phyloP scores from a whole-genome alignment of 805 yeast genomes.

The Yarrowia sp. region DNA sequence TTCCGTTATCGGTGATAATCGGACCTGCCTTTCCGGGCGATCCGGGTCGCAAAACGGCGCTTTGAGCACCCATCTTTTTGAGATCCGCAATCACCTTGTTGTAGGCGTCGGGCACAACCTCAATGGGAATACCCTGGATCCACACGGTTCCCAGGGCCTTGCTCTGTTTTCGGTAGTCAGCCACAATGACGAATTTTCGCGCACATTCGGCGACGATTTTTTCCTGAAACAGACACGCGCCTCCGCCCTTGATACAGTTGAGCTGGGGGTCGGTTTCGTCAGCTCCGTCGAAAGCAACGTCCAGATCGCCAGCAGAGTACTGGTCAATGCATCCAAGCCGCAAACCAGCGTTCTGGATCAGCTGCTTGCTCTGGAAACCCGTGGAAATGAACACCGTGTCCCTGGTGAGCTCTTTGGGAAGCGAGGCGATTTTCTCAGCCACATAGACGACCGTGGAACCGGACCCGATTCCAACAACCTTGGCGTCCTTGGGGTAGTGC shows the following conservation, averaged over 20 bases:
- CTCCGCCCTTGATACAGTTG: slow-evolving; percentile 97
- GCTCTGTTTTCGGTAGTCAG: slow-evolving; percentile 88
- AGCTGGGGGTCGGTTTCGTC: slow-evolving; percentile 88
- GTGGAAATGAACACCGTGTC: slow-evolving; percentile 87
- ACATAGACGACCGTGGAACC: slow-evolving; percentile 98
- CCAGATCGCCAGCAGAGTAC: slow-evolving; percentile 67
- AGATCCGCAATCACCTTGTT: slow-evolving; percentile 75
- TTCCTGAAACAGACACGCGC: slow-evolving; percentile 97
- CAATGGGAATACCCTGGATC: slow-evolving; percentile 94
- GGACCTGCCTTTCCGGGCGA: slow-evolving; percentile 96
- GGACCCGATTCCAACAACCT: slow-evolving; percentile 90
- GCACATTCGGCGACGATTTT: slow-evolving; percentile 88
- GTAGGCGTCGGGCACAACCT: slow-evolving; percentile 88
- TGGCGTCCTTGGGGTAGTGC: slow-evolving; percentile 70
- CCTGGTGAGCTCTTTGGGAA: slow-evolving; percentile 54
- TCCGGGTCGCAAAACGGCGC: slow-evolving; percentile 78
- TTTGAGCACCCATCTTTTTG: slow-evolving; percentile 65
- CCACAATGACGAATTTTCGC: slow-evolving; percentile 80
- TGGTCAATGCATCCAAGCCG: slow-evolving; percentile 83
- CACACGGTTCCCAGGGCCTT: slow-evolving; percentile 76
- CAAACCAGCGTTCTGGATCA: slow-evolving; percentile 82
- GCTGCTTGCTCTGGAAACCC: slow-evolving; percentile 91
- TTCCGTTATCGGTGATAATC: slow-evolving; percentile 92
- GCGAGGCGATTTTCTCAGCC: slow-evolving; percentile 90
- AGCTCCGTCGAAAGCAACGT: slow-evolving; percentile 97